phyloP scores from a whole-genome alignment of 192 early-diverging fungal species.

The Entomortierella lignicola region DNA sequence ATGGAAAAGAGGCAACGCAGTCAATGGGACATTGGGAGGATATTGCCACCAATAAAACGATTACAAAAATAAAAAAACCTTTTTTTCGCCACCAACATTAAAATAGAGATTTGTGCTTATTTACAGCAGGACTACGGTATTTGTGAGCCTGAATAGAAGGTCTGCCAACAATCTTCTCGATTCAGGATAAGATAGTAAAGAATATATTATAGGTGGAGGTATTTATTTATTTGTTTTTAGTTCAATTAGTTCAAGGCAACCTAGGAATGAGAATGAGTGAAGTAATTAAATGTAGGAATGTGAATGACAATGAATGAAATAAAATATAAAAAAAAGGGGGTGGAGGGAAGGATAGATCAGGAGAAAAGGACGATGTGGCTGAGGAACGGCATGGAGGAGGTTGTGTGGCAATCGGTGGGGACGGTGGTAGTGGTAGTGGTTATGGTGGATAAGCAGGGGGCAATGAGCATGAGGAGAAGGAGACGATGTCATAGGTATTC shows the following conservation, averaged over 20 bases:
- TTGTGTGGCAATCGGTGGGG: background rate
- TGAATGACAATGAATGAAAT: constrained; percentile 4
- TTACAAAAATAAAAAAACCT: background rate
- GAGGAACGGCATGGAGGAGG: background rate
- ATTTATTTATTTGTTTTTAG: too few relatives aligned
- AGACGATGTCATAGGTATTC: background rate
- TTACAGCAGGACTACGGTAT: background rate
- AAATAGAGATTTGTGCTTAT: background rate
- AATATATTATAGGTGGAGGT: too few relatives aligned
- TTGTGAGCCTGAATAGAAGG: background rate
- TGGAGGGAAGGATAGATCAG: too few relatives aligned
- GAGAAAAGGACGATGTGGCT: background rate
- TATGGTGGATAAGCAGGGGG: constrained; percentile 1
- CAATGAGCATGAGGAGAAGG: background rate
- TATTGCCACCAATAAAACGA: background rate
- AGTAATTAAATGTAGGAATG: background rate
- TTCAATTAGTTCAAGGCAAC: too few relatives aligned
- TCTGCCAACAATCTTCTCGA: too few relatives aligned
- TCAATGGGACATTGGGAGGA: background rate
- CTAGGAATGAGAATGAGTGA: constrained; percentile 5
- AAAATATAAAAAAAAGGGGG: background rate
- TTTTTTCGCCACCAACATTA: background rate
- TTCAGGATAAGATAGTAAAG: too few relatives aligned
- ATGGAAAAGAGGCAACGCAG: background rate
- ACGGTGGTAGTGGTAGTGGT: constrained; percentile 1